A percentile compares a stretch with the other conserved stretches of the same genome.
Conservation (phyloP, 176 grass and related monocot species). For the Neostapfia colusana region DNA sequence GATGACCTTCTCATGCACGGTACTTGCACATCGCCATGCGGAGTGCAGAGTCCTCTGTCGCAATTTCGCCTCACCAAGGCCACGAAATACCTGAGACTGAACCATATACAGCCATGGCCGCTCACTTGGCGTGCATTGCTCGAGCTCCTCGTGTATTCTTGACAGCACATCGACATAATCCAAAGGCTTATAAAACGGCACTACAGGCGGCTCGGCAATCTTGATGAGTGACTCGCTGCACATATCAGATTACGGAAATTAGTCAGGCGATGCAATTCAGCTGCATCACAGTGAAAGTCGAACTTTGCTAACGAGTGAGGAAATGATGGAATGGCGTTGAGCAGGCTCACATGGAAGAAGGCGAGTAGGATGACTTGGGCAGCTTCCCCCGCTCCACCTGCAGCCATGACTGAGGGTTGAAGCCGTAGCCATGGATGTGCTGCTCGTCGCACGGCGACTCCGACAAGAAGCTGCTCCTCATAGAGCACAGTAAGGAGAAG, state of each 20-base stretch:
- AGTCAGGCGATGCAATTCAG: slow-evolving; percentile 8
- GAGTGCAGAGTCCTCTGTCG: slow-evolving; percentile 81
- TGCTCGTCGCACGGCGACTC: slow-evolving; percentile 75
- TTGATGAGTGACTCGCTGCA: slow-evolving; percentile 87
- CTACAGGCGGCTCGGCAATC: slow-evolving; percentile 72
- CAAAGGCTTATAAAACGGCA: slow-evolving; percentile 69
- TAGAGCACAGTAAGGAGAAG: slow-evolving; percentile 83
- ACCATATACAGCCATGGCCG: slow-evolving; percentile 63
- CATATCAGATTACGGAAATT: neutral
- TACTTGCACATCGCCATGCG: slow-evolving; percentile 55
- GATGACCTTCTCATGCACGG: slow-evolving; percentile 77
- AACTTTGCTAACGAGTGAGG: neutral
- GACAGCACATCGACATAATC: slow-evolving; percentile 81
- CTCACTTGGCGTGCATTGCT: slow-evolving; percentile 58
- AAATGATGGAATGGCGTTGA: neutral
- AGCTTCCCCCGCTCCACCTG: slow-evolving; percentile 94
- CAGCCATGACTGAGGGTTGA: slow-evolving; percentile 87
- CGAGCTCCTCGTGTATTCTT: slow-evolving; percentile 84
- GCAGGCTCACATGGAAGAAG: slow-evolving; percentile 84
- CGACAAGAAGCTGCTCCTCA: slow-evolving; percentile 84
- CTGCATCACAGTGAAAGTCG: slow-evolving; percentile 15
- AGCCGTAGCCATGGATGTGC: slow-evolving; percentile 64
- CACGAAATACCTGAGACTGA: slow-evolving; percentile 87
- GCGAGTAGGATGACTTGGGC: slow-evolving; percentile 63
- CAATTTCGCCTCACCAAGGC: slow-evolving; percentile 80